phyloP scores from a whole-genome alignment of 2,329 filamentous ascomycete genomes.

The Ascochyta koolunga region DNA sequence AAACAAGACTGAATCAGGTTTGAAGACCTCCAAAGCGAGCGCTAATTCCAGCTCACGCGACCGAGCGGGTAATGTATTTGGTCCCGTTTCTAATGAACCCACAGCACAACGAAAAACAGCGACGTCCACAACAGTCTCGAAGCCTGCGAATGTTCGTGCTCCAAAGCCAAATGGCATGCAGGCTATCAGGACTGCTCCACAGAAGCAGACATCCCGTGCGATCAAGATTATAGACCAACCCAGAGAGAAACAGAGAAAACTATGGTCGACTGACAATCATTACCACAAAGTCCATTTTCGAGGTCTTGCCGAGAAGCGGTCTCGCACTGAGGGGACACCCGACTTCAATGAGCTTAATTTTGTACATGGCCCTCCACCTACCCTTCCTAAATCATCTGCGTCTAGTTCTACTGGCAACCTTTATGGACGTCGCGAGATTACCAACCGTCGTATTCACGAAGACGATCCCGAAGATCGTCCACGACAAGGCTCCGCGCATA shows the following conservation, averaged over 20 bases:
- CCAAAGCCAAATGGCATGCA: neutral
- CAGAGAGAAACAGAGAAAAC: constrained; percentile 12
- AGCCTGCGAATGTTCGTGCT: neutral
- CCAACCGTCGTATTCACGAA: constrained; percentile 21
- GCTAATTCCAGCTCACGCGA: neutral
- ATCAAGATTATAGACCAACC: constrained; percentile 39
- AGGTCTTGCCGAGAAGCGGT: constrained; percentile 27
- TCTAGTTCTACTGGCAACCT: constrained; percentile 17
- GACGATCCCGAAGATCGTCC: constrained; percentile 10
- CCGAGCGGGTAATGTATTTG: neutral
- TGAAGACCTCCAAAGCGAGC: neutral
- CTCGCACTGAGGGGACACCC: constrained; percentile 32
- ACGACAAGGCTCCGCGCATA: neutral
- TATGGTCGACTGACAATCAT: constrained; percentile 19
- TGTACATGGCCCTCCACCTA: constrained; percentile 26
- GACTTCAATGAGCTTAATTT: constrained; percentile 33
- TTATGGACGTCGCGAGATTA: constrained; percentile 35
- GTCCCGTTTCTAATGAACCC: neutral
- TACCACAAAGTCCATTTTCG: constrained; percentile 28
- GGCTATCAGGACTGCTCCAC: constrained; percentile 4
- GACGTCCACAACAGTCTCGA: neutral
- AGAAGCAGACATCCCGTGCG: constrained; percentile 3
- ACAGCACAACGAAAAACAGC: neutral
- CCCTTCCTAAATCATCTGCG: constrained; percentile 2
- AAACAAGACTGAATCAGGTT: neutral